Percentiles rank a stretch among this genome's conserved stretches.
Conservation (phyloP, 768 basidiomycete genomes). For the Termitomyces eurrhizus region DNA sequence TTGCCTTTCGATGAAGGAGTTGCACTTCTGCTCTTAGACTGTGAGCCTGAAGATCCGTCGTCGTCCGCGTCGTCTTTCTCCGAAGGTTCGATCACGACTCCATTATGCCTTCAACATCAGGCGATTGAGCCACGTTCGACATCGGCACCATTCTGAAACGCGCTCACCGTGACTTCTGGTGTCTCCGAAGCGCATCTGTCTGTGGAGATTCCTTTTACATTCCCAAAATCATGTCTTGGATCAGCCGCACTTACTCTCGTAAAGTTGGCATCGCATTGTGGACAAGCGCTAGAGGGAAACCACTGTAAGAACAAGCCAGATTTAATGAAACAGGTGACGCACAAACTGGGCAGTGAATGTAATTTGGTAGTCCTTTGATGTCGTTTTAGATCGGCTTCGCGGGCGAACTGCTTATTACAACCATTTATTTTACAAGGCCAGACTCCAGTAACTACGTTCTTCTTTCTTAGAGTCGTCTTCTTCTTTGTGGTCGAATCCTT, state of each 20-base stretch:
- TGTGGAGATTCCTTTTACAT: constrained; percentile 26
- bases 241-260: constrained; percentile 54
- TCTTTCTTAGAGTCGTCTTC: constrained; percentile 26
- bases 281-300: constrained; percentile 51
- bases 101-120: constrained; percentile 51
- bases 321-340: constrained; percentile 21
- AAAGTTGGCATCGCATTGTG: constrained; percentile 77
- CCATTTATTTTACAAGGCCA: constrained; percentile 84
- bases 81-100: constrained; percentile 55
- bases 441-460: constrained; percentile 46
- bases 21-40: constrained; percentile 47
- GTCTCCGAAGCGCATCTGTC: constrained; percentile 80
- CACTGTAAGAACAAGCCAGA: constrained; percentile 6
- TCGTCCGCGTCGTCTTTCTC: constrained; percentile 30
- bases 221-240: constrained; percentile 8
- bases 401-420: constrained; percentile 78
- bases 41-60: constrained; percentile 32
- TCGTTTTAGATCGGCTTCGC: constrained; percentile 78
- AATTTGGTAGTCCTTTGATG: constrained; percentile 78
- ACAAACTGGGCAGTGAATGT: constrained; percentile 76
- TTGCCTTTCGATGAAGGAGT: constrained; percentile 44
- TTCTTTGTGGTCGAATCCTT: constrained; percentile 25
- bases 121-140: background rate
- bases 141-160: background rate
- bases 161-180: constrained; percentile 70